Evolutionary conservation across 345 rosid genomes (phyloP).

Genomic region (Arabidopsis thaliana): TAIR10.1 NC_003070.9:19652001-19652500

Average conservation of each 20-base stretch:
- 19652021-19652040: slow-evolving; percentile 89
- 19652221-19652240: not conserved
- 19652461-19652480: slow-evolving; percentile 91
- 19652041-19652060: slow-evolving; percentile 63
- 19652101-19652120: slow-evolving; percentile 90
- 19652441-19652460: slow-evolving; percentile 82
- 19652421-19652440: slow-evolving; percentile 77
- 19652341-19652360: slow-evolving; percentile 66
- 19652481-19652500: slow-evolving; percentile 94
- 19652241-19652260: not conserved
- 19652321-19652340: slow-evolving; percentile 74
- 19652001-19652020: slow-evolving; percentile 95
- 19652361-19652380: slow-evolving; percentile 86
- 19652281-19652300: slow-evolving; percentile 98
- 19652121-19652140: slow-evolving; percentile 87
- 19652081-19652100: slow-evolving; percentile 95
- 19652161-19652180: slow-evolving; percentile 82
- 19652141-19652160: slow-evolving; percentile 80
- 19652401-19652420: slow-evolving; percentile 77
- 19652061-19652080: slow-evolving; percentile 86
- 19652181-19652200: slow-evolving; percentile 58
- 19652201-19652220: slow-evolving; percentile 12
- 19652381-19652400: slow-evolving; percentile 76
- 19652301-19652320: slow-evolving; percentile 69
- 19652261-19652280: slow-evolving; percentile 79